Base-by-base conservation (phyloP, 2,329 filamentous ascomycete genomes). In the Aspergillus pseudoglaucus region DNA sequence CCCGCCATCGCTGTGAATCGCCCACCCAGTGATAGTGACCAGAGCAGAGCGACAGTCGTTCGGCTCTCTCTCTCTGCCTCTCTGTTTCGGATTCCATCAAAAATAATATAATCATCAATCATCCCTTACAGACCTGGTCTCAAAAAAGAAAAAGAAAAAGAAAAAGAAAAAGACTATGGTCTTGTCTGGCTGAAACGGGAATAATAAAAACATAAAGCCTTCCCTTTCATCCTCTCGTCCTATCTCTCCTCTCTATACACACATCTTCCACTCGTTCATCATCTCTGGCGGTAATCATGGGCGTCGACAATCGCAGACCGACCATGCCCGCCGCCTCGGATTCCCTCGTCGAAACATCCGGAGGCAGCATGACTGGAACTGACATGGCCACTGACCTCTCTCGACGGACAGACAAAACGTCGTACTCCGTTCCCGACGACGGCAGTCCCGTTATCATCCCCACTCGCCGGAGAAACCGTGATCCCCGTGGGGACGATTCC, bases 391-490 rank as follows among this genome's bases (percentile, higher is more conserved):
- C 74, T 55, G 73, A 76, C 63, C 53, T 76, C 55, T 76, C 74
- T 59, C 70, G 71, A 57, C 67, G 70, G 47, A 76, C 71, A 58
- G 74, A 76, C 60, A 72, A 71, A 53, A 74, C 74, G 45, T 75
- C 72, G 45, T 74, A 75, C 57, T 75, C 72, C 23, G 71, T 76
- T 47, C 74, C 74, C 22, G 73, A 75, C 63, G 74, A 76, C 71
- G 74, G 74, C 48, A 91, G 87, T 46, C 90, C 90, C 38, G 84
- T 98, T 62, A 97, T 89, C 51, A 94, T 98, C 67, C 84, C 85
- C 64, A 95, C 91, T 59, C 63, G 63, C 53, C 66, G 63, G 47
- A 60, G 56, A 43, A 63, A 67, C 53, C 65, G 69, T 80, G 82
- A 71, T 59, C 84, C 15, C 17, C 25, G 82, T 66, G 81, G 78